Evolutionary conservation across 2,329 filamentous ascomycete genomes (phyloP), one percentile per base, ranked within the genome.

Genomic region (Aspergillus sp.): DNA sequence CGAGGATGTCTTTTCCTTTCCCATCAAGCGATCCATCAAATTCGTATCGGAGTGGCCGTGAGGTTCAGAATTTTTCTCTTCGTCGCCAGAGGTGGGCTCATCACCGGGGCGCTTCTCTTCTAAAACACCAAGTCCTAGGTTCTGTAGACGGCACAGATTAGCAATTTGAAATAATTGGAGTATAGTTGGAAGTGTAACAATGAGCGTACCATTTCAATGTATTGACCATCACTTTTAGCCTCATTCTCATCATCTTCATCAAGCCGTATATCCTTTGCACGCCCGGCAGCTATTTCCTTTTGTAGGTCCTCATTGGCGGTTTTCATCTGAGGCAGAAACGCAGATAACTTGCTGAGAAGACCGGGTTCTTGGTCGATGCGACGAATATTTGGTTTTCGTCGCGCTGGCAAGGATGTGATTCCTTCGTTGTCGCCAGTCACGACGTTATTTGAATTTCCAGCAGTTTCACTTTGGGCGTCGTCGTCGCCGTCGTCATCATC

Each of bases 51-150:
- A 33, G 3, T 39, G 30, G 20, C 34, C 24, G 7, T 30, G 44
- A 4, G 46, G 22, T 22, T 17, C 17, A 19, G 20, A 13, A 20
- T 19, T 5, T 30, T 60, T 53, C 3, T 57, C 55, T 54, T 22
- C 54, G n/a, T 64, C 61, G 22, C 59, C 49, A 12, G 63, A 65
- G 15, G 59, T 62, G 4, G 60, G 55, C 2, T 63, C 61, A 13
- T 64, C 67, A 19, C 54, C 62, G 5, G 54, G 55, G 17, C 62
- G 66, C 54, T 73, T 73, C 58, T 79, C 76, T 65, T 77, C 74
- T 19, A 80, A 64, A 5, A 80, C 77, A 9, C 77, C 77, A 11
- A 80, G 63, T 5, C 77, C 76, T 47, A 80, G 68, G 57, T 79
- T 74, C 75, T 77, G 41, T 46, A 58, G 39, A 51, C 15, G 3